Percentiles rank a stretch among this genome's conserved stretches.
Evolutionary conservation across 192 early-diverging fungal genomes (phyloP).

Genomic region (Obelidium mucronatum): DNA sequence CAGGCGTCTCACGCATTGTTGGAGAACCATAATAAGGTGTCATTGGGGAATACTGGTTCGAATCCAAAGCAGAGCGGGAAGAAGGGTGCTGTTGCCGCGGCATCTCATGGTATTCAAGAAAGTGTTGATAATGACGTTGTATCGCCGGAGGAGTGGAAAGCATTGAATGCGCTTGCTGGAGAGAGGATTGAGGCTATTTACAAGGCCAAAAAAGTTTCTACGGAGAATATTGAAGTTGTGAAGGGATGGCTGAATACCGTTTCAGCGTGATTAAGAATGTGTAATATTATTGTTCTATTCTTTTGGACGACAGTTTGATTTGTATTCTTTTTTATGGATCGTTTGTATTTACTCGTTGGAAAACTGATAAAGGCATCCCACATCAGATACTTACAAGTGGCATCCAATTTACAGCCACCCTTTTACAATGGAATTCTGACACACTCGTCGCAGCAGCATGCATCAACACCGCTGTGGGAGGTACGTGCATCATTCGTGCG

Average conservation of each 20-base stretch:
- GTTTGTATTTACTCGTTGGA: too few species aligned
- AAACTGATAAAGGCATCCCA: too few species aligned
- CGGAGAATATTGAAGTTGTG: constrained; percentile 25
- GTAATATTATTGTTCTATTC: too few species aligned
- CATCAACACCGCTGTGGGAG: too few species aligned
- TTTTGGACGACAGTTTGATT: too few species aligned
- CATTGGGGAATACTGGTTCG: too few species aligned
- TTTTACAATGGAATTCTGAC: too few species aligned
- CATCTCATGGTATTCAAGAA: neutral
- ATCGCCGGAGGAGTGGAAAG: constrained; percentile 14
- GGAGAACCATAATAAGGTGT: neutral
- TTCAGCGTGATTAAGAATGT: constrained; percentile 10
- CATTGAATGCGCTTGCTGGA: constrained; percentile 30
- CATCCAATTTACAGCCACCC: too few species aligned
- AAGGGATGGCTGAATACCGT: constrained; percentile 32
- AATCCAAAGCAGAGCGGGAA: neutral
- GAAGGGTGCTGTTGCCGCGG: constrained; percentile 3
- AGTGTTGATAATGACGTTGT: neutral
- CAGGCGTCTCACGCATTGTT: constrained; percentile 28
- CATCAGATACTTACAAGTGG: too few species aligned
- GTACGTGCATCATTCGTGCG: too few species aligned
- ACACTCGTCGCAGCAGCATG: too few species aligned
- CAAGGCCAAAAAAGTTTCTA: constrained; percentile 7
- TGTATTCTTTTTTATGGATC: too few species aligned
- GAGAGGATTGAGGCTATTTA: constrained; percentile 38